Percentiles rank a stretch among this genome's conserved stretches.
Evolutionary conservation across 169 alveolate species (phyloP).

Genomic region (Plasmodium chabaudi): DNA sequence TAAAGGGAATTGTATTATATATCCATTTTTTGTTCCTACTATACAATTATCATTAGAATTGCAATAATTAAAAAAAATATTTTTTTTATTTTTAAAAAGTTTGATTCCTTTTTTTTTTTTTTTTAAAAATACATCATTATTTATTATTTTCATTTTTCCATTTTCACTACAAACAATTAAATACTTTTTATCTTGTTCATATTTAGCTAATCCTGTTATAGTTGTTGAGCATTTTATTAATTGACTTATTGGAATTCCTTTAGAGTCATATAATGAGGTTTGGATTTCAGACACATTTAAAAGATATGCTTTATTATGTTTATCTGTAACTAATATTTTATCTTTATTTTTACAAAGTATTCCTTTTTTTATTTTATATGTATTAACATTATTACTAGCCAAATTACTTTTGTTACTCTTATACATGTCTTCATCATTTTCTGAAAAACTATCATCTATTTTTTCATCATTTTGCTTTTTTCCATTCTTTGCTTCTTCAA

Average conservation of each 20-base stretch:
- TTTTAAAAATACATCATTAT: slow-evolving; percentile 56
- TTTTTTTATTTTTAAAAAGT: slow-evolving; percentile 71
- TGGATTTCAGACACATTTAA: slow-evolving; percentile 43
- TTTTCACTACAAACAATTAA: slow-evolving; percentile 72
- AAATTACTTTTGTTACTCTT: not conserved
- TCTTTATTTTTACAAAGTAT: slow-evolving; percentile 44
- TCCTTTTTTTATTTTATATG: slow-evolving; percentile 63
- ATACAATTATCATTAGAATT: slow-evolving; percentile 66
- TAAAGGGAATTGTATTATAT: slow-evolving; percentile 65
- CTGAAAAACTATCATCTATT: not conserved
- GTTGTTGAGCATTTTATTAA: slow-evolving; percentile 32
- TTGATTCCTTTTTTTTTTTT: slow-evolving; percentile 62
- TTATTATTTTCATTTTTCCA: slow-evolving; percentile 74
- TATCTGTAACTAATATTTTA: slow-evolving; percentile 55
- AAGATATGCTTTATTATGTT: slow-evolving; percentile 42
- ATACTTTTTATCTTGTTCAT: slow-evolving; percentile 56
- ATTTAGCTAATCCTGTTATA: slow-evolving; percentile 59
- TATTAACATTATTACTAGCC: not conserved
- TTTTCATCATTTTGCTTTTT: slow-evolving; percentile 3
- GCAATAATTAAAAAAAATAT: slow-evolving; percentile 61
- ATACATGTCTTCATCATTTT: not conserved
- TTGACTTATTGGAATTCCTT: slow-evolving; percentile 67
- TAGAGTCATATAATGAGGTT: slow-evolving; percentile 63
- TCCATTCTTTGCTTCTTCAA: slow-evolving; percentile 27
- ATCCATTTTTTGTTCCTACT: slow-evolving; percentile 74